These are phyloP conservation scores for Helenozyma rhizophorensis DNA, from an alignment of 805 yeast species.

Conservation along the genomic window DNA sequence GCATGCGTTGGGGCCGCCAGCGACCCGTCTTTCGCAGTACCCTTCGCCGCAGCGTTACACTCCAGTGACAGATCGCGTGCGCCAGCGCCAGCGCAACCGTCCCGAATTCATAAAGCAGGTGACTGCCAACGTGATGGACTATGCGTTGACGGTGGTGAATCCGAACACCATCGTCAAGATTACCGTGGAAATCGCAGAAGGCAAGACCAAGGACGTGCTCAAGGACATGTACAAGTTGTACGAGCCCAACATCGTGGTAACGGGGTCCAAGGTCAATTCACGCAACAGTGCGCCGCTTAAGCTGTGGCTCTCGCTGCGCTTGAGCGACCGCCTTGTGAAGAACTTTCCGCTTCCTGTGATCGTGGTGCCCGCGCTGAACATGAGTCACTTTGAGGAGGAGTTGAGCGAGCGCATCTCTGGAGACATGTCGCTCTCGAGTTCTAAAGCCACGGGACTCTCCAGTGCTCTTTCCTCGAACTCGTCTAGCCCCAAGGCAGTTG, in stretches of 20 bases:
- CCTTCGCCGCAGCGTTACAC: constrained; percentile 15
- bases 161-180: constrained; percentile 46
- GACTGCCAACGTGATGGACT: constrained; percentile 49
- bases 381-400: constrained; percentile 47
- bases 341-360: constrained; percentile 64
- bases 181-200: constrained; percentile 58
- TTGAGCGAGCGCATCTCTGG: constrained; percentile 32
- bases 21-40: constrained; percentile 5
- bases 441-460: neutral
- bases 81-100: constrained; percentile 35
- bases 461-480: neutral
- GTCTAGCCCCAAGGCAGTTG: constrained; percentile 2
- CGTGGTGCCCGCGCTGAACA: constrained; percentile 58
- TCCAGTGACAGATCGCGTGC: constrained; percentile 23
- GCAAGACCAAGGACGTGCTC: constrained; percentile 51
- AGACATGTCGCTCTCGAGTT: neutral
- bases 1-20: constrained; percentile 11
- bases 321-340: constrained; percentile 62
- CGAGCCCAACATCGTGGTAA: constrained; percentile 54
- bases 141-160: constrained; percentile 43
- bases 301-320: constrained; percentile 58
- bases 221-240: constrained; percentile 58
- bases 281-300: constrained; percentile 46
- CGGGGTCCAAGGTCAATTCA: constrained; percentile 49
- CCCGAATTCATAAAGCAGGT: constrained; percentile 46